Conservation (phyloP, 768 basidiomycete genomes). For the Termitomyces sp. region DNA sequence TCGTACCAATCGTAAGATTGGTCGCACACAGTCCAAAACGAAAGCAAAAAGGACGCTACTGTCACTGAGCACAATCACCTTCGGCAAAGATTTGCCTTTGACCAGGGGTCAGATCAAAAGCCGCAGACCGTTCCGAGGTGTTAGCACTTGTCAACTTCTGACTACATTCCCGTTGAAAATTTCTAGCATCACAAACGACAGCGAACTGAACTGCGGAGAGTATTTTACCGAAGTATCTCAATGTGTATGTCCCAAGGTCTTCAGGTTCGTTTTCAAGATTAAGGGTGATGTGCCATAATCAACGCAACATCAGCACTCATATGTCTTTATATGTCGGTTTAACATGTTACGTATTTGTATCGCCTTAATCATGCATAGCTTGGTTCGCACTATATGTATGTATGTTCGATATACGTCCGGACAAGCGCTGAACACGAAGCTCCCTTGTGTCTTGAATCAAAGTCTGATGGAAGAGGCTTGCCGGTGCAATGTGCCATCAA, state of each 20-base stretch:
- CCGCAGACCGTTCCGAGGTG: background rate
- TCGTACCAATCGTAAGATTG: background rate
- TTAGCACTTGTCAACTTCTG: background rate
- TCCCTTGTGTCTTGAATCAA: background rate
- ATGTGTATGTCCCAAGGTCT: background rate
- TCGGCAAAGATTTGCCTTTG: background rate
- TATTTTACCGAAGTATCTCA: background rate
- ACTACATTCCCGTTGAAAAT: background rate
- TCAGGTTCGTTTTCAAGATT: background rate
- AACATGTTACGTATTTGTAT: background rate
- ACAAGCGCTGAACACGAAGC: background rate
- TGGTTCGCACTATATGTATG: background rate
- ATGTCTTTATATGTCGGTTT: background rate
- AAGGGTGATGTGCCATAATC: background rate
- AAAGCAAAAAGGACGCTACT: background rate
- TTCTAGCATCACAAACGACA: background rate
- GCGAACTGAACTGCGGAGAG: background rate
- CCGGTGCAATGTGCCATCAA: background rate
- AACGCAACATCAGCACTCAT: background rate
- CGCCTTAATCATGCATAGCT: background rate
- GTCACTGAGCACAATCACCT: too few species aligned
- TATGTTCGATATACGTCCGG: background rate
- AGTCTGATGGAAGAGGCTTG: conserved; percentile 4
- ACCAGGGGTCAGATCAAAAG: background rate
- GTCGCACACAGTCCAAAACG: too few species aligned